Percentiles rank a stretch among this genome's conserved stretches.
These are phyloP conservation scores for Gossypium schwendimanii DNA, from an alignment of 441 rosid genomes.

Conservation along the genomic window DNA sequence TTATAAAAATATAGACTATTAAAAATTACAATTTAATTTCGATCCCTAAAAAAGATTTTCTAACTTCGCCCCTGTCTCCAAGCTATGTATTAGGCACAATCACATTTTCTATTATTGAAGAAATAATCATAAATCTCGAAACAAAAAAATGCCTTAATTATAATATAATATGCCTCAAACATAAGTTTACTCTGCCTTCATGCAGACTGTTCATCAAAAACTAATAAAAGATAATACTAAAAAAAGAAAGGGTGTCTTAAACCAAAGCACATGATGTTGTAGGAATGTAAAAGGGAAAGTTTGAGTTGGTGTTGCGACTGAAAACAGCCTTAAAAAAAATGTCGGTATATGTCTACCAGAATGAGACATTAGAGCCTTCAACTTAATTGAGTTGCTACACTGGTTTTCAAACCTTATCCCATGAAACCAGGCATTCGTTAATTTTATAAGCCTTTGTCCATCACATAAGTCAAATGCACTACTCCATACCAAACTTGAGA, in stretches of 20 bases:
- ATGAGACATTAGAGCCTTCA: neutral
- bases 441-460: neutral
- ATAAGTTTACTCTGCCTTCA: neutral
- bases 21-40: no score
- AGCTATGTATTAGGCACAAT: no score
- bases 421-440: neutral
- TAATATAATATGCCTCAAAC: neutral
- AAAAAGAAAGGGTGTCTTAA: no score
- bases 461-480: neutral
- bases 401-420: neutral
- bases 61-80: neutral
- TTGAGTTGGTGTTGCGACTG: neutral
- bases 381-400: neutral
- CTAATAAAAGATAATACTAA: neutral
- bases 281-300: neutral
- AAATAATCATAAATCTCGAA: no score
- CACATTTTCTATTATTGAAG: no score
- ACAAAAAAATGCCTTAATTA: no score
- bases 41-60: no score
- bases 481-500: neutral
- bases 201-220: neutral
- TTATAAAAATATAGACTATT: no score
- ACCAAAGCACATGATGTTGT: neutral
- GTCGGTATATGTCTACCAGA: neutral
- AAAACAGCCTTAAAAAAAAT: neutral